phyloP scores from a whole-genome alignment of 176 grass and related monocot genomes.

The Olyra latifolia region DNA sequence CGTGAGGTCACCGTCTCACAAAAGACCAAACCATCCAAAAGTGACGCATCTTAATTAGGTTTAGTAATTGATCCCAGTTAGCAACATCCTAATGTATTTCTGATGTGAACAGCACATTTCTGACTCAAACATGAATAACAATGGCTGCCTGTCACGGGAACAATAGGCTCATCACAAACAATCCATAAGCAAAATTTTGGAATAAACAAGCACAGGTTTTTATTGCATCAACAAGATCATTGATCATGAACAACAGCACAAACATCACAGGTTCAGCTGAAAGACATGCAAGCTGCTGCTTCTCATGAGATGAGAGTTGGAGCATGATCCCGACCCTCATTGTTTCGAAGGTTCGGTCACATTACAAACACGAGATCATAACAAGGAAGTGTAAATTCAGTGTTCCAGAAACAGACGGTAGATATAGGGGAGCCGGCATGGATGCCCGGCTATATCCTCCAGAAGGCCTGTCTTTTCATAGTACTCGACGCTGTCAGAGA shows the following conservation, averaged over 20 bases:
- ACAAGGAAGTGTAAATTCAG: not conserved
- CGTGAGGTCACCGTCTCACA: not conserved
- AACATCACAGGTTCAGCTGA: not conserved
- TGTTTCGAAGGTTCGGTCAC: not conserved
- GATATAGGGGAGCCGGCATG: slow-evolving; percentile 30
- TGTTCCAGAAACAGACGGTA: slow-evolving; percentile 14
- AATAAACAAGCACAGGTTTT: not conserved
- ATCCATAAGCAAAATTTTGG: not conserved
- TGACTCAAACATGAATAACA: not conserved
- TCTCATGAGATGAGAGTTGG: not conserved
- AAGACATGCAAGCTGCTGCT: not conserved
- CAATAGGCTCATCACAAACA: not conserved
- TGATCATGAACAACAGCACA: not conserved
- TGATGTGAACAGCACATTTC: no score
- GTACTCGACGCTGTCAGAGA: slow-evolving; percentile 31
- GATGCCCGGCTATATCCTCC: not conserved
- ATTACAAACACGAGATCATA: not conserved
- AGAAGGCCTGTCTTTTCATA: slow-evolving; percentile 35
- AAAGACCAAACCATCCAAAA: no score
- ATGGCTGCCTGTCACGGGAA: not conserved
- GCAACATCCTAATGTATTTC: not conserved
- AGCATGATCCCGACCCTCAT: not conserved
- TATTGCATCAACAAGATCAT: not conserved
- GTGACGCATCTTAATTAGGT: not conserved
- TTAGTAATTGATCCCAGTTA: not conserved